Percentiles rank a stretch among this genome's conserved stretches.
These are phyloP conservation scores for Kappamyces sp. DNA, from an alignment of 192 early-diverging fungal species.

Conservation along the genomic window DNA sequence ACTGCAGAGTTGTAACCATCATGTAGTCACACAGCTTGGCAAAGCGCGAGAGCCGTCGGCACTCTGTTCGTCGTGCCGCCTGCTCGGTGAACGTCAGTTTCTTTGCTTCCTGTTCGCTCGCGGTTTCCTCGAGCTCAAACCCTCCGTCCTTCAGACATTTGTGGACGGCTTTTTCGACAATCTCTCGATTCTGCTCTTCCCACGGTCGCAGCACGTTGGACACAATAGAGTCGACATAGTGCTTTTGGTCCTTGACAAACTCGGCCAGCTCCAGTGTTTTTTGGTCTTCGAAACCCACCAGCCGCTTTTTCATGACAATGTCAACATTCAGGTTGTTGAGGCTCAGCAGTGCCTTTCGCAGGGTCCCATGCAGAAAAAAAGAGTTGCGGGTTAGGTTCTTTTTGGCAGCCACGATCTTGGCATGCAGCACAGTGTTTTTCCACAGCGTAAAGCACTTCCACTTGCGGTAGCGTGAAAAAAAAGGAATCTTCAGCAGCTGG, in stretches of 20 bases:
- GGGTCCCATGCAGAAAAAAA: slow-evolving; percentile 44
- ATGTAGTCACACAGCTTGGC: slow-evolving; percentile 56
- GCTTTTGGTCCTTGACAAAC: slow-evolving; percentile 42
- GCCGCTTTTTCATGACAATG: slow-evolving; percentile 21
- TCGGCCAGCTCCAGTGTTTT: slow-evolving; percentile 34
- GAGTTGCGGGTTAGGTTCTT: slow-evolving; percentile 31
- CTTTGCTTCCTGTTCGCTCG: slow-evolving; percentile 1
- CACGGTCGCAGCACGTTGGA: slow-evolving; percentile 28
- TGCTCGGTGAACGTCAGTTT: slow-evolving; percentile 54
- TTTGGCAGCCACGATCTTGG: slow-evolving; percentile 39
- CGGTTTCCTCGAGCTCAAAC: slow-evolving; percentile 29
- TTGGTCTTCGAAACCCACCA: slow-evolving; percentile 29
- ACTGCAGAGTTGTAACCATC: slow-evolving; percentile 44
- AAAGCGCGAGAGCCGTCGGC: slow-evolving; percentile 47
- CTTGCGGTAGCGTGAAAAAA: slow-evolving; percentile 47
- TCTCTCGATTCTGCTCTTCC: slow-evolving; percentile 26
- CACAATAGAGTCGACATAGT: slow-evolving; percentile 33
- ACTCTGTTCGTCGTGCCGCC: slow-evolving; percentile 49
- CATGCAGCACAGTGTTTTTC: slow-evolving; percentile 38
- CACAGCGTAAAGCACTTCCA: slow-evolving; percentile 57
- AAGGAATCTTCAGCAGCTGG: slow-evolving; percentile 43
- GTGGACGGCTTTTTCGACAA: slow-evolving; percentile 39
- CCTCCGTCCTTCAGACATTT: slow-evolving; percentile 41
- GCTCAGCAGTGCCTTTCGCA: slow-evolving; percentile 33
- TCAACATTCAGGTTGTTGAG: slow-evolving; percentile 28